These are phyloP conservation scores for Podochytrium sp. DNA, from an alignment of 192 early-diverging fungal species.

Conservation along the genomic window DNA sequence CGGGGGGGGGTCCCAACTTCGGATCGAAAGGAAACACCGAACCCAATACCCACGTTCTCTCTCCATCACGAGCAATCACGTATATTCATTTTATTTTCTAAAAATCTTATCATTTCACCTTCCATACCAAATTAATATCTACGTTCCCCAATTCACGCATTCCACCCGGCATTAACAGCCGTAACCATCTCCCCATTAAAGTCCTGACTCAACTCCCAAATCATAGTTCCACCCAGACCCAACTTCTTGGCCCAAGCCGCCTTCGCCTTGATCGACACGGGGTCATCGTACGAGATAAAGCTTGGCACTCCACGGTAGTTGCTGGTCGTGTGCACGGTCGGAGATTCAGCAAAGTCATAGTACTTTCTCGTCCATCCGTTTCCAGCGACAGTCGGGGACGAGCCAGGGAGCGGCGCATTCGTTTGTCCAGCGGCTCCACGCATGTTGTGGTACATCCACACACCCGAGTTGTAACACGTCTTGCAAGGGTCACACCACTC, in stretches of 20 bases:
- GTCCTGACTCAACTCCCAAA: conserved; percentile 24
- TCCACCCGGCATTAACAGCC: conserved; percentile 9
- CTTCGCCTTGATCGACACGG: conserved; percentile 64
- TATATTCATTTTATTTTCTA: too few species aligned
- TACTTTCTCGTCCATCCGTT: conserved; percentile 61
- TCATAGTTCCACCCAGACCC: conserved; percentile 42
- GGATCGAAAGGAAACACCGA: too few species aligned
- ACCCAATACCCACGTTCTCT: too few species aligned
- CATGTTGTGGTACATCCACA: conserved; percentile 67
- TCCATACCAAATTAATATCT: too few species aligned
- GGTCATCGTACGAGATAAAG: conserved; percentile 81
- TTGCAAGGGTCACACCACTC: not conserved
- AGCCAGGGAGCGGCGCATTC: not conserved
- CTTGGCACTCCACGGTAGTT: conserved; percentile 46
- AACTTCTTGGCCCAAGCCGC: conserved; percentile 56
- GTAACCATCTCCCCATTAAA: conserved; percentile 10
- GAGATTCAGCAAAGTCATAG: conserved; percentile 56
- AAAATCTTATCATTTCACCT: too few species aligned
- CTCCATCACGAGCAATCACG: too few species aligned
- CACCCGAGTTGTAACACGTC: conserved; percentile 33
- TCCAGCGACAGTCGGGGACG: conserved; percentile 38
- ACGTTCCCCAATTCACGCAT: too few species aligned
- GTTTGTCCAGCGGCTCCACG: conserved; percentile 51
- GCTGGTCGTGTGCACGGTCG: conserved; percentile 51
- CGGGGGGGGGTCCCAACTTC: too few species aligned